Base-by-base conservation (phyloP, 257 asterid genomes). In the Ballota nigra region DNA sequence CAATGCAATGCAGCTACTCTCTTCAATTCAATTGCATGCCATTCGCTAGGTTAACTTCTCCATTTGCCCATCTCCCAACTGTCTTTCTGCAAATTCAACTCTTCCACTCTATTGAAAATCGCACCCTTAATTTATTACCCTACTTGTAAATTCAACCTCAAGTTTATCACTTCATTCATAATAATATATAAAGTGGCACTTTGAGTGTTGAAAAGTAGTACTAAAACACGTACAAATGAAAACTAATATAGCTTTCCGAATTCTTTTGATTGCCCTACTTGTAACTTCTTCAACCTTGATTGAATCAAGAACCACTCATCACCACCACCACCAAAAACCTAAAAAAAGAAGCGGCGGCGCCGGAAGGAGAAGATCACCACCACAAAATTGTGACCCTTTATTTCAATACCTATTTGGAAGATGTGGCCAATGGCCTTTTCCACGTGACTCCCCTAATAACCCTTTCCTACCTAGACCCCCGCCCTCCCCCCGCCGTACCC, bases 341-440 rank as follows among this genome's bases (percentile, higher is more conserved):
- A 29, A 41, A 47, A 49, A 77, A 18, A 51, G 75, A 3, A 57
- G 82, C 0, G 28, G 87, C 1, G 76, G 87, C 78, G 19, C 10
- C 29, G 29, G 28, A 0, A 47, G 68, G 77, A 31, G 79, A n/a
- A n/a, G n/a, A n/a, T n/a, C n/a, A 31, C 13, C 73, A 24, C 18
- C 86, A 33, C 67, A 83, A 12, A 83, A 77, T 67, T 86, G 91
- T 58, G 88, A 86, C 59, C 88, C 91, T 51, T 69, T 86, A 20
- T 86, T 22, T 58, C 53, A 15, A 0, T 86, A 65, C 68, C 67
- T 83, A 23, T 86, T 78, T 63, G 87, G 79, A 24, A 77, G 4
- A 58, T 86, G 91, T 64, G 87, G 87, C 7, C 85, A 69, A 57
- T 86, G 87, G 87, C 87, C 91, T 2, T 86, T 86, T 28, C 57